A percentile compares a stretch with the other conserved stretches of the same genome.
These are phyloP conservation scores for Testicularia cyperi DNA, from an alignment of 1,284 basidiomycete genomes.

Conservation along the genomic window DNA sequence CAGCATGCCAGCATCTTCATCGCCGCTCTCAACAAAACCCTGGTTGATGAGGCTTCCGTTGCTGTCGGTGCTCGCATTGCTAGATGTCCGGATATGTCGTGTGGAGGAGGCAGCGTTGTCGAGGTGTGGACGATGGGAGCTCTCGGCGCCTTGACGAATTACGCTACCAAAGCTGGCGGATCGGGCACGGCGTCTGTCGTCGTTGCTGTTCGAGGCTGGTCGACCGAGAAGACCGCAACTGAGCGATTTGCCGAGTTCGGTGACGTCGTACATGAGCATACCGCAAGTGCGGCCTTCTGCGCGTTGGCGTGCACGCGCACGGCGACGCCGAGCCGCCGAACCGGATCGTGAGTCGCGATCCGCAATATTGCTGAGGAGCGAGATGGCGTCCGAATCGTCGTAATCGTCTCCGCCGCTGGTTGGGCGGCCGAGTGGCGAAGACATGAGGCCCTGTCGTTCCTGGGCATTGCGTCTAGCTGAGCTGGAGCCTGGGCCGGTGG, in stretches of 20 bases:
- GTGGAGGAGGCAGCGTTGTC: no score
- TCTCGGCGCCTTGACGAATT: conserved; percentile 7
- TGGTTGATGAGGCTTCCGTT: conserved; percentile 8
- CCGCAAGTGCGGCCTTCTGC: conserved; percentile 20
- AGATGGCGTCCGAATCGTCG: conserved; percentile 52
- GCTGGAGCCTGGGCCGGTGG: no score
- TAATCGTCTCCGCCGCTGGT: conserved; percentile 34
- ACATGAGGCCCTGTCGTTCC: no score
- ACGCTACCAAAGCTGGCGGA: conserved; percentile 28
- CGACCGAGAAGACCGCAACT: conserved; percentile 23
- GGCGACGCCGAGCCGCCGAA: conserved; percentile 14
- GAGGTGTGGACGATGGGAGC: not conserved
- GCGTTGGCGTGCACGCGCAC: conserved; percentile 14
- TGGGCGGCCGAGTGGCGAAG: no score
- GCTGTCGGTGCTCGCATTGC: conserved; percentile 31
- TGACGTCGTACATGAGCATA: conserved; percentile 13
- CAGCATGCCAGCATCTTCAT: conserved; percentile 48
- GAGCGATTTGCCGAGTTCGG: conserved; percentile 7
- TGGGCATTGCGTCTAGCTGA: no score
- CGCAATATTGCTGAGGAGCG: conserved; percentile 46
- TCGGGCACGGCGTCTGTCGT: conserved; percentile 2
- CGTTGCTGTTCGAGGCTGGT: not conserved
- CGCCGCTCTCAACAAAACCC: conserved; percentile 22
- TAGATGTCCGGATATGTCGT: conserved; percentile 17
- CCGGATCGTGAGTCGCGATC: conserved; percentile 33